phyloP scores from a whole-genome alignment of 2,329 filamentous ascomycete species.

The Dothideomycetes sp. region DNA sequence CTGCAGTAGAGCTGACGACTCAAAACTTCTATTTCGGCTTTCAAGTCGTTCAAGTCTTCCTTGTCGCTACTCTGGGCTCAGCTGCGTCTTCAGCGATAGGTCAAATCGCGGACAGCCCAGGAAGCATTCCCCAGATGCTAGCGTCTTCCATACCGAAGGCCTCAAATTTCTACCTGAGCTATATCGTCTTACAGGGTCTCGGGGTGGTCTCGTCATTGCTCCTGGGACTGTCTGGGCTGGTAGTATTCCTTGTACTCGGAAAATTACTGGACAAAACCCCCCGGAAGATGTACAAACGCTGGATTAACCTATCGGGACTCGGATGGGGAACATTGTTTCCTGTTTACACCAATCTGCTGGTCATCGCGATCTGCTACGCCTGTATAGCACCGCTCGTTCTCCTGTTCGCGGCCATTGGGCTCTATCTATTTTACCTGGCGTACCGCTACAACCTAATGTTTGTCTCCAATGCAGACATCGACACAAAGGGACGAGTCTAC shows the following conservation, averaged over 20 bases:
- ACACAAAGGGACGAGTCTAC: conserved; percentile 82
- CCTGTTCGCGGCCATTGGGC: conserved; percentile 67
- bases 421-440: conserved; percentile 73
- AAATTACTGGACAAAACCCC: conserved; percentile 68
- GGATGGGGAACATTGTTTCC: conserved; percentile 80
- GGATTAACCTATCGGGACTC: conserved; percentile 60
- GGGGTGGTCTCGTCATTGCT: conserved; percentile 65
- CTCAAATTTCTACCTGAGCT: conserved; percentile 91
- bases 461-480: conserved; percentile 69
- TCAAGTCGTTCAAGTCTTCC: conserved; percentile 83
- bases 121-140: conserved; percentile 17
- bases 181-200: conserved; percentile 87
- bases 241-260: conserved; percentile 64
- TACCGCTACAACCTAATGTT: conserved; percentile 88
- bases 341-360: conserved; percentile 68
- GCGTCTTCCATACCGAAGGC: conserved; percentile 53
- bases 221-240: conserved; percentile 61
- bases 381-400: conserved; percentile 79
- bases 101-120: conserved; percentile 52
- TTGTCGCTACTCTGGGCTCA: conserved; percentile 74
- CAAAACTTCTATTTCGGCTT: conserved; percentile 89
- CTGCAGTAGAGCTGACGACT: conserved; percentile 75
- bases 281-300: conserved; percentile 67
- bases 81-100: conserved; percentile 61
- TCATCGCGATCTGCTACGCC: conserved; percentile 76